These are phyloP conservation scores for Trichomonas vaginalis DNA, from an alignment of 208 protist genomes.

Conservation along the genomic window DNA sequence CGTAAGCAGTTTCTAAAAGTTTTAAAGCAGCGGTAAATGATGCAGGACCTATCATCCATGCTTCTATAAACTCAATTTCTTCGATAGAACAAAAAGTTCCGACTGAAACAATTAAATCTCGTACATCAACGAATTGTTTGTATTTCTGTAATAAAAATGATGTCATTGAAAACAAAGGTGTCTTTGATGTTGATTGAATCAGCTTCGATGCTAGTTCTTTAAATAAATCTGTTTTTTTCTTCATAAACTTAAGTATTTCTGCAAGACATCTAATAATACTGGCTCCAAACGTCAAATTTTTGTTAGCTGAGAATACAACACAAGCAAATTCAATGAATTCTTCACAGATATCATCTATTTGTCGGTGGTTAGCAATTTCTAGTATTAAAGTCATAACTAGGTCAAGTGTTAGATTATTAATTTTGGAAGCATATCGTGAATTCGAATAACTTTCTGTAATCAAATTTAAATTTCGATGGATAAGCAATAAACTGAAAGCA, in stretches of 20 bases:
- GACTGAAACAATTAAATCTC: not conserved
- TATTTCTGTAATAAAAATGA: not conserved
- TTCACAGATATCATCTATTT: not conserved
- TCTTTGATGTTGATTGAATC: not conserved
- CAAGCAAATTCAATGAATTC: not conserved
- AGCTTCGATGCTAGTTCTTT: not conserved
- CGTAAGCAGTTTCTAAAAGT: not conserved
- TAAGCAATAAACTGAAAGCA: not conserved
- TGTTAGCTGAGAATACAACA: not conserved
- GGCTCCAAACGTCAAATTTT: not conserved
- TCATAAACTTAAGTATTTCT: not conserved
- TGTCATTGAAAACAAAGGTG: not conserved
- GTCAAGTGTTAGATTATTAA: no score
- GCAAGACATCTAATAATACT: not conserved
- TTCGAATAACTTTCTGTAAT: not conserved
- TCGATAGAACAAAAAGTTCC: not conserved
- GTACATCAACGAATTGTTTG: not conserved
- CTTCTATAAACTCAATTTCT: not conserved
- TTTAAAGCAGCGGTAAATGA: not conserved
- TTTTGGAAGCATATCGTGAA: not conserved
- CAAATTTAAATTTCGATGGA: not conserved
- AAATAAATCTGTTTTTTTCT: not conserved
- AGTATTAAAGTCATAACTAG: not conserved
- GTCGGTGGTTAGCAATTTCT: not conserved
- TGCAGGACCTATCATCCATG: not conserved